These are phyloP conservation scores for Oryza australiensis DNA, from an alignment of 176 grass and related monocot genomes.

Conservation along the genomic window DNA sequence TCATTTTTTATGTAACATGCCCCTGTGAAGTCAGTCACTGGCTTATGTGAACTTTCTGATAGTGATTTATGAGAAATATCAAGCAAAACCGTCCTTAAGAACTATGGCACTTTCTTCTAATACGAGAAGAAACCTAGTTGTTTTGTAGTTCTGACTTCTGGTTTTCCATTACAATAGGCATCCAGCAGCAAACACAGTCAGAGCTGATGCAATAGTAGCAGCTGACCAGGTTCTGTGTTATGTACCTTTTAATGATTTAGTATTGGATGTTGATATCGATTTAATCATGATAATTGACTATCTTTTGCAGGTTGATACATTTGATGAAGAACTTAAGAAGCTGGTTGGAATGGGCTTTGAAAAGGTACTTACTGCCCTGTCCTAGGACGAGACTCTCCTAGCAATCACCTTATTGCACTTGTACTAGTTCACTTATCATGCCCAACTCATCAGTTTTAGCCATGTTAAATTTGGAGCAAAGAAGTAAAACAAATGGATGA, in stretches of 20 bases:
- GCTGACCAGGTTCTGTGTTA: slow-evolving; percentile 54
- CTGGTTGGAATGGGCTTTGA: slow-evolving; percentile 92
- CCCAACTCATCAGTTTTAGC: not conserved
- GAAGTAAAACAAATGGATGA: not conserved
- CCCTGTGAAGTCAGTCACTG: not conserved
- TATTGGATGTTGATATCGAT: slow-evolving; percentile 8
- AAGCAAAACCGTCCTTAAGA: slow-evolving; percentile 23
- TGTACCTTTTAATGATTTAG: slow-evolving; percentile 11
- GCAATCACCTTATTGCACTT: not conserved
- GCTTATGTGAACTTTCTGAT: not conserved
- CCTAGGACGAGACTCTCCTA: not conserved
- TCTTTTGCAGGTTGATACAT: slow-evolving; percentile 74
- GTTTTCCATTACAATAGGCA: slow-evolving; percentile 47
- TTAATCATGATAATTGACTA: slow-evolving; percentile 12
- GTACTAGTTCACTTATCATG: slow-evolving; percentile 18
- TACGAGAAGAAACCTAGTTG: not conserved
- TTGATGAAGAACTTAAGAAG: slow-evolving; percentile 96
- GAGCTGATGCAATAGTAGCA: slow-evolving; percentile 57
- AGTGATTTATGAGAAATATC: not conserved
- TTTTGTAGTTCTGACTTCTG: slow-evolving; percentile 9
- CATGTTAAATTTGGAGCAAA: not conserved
- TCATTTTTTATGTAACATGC: not conserved
- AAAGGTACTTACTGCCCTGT: slow-evolving; percentile 58
- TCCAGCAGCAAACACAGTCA: slow-evolving; percentile 46
- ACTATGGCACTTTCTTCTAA: not conserved